These are phyloP conservation scores for Yarrowia alimentaria DNA, from an alignment of 805 yeast species.

Conservation along the genomic window DNA sequence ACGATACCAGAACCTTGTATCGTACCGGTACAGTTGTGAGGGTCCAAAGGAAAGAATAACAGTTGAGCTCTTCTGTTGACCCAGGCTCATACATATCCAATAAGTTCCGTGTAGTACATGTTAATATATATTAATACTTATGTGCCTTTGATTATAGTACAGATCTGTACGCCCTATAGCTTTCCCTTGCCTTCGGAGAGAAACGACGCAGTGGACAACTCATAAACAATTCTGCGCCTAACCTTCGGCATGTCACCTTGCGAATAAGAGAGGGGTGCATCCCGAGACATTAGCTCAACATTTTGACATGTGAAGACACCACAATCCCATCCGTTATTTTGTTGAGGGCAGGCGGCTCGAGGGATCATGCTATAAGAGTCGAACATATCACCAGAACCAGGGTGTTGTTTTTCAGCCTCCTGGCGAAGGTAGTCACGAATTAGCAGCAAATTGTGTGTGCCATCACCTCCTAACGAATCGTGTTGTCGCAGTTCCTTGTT, in stretches of 20 bases:
- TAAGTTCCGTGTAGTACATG: too few relatives aligned
- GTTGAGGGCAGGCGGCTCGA: slow-evolving; percentile 66
- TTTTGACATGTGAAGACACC: slow-evolving; percentile 89
- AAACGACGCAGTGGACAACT: slow-evolving; percentile 36
- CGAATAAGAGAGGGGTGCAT: slow-evolving; percentile 50
- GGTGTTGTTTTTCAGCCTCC: slow-evolving; percentile 59
- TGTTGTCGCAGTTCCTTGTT: slow-evolving; percentile 60
- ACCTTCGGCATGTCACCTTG: slow-evolving; percentile 68
- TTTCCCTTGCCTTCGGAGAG: slow-evolving; percentile 3
- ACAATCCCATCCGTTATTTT: slow-evolving; percentile 87
- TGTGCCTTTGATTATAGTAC: not conserved
- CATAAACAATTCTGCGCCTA: slow-evolving; percentile 67
- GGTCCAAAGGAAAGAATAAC: too few relatives aligned
- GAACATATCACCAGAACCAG: slow-evolving; percentile 39
- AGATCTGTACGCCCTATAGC: too few relatives aligned
- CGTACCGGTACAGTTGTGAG: too few relatives aligned
- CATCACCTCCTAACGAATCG: slow-evolving; percentile 65
- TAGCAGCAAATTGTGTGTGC: slow-evolving; percentile 44
- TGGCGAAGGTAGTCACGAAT: slow-evolving; percentile 61
- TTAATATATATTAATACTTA: not conserved
- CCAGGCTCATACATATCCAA: too few relatives aligned
- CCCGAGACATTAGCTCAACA: slow-evolving; percentile 59
- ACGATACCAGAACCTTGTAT: too few relatives aligned
- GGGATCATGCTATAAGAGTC: slow-evolving; percentile 38
- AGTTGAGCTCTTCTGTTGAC: too few relatives aligned